phyloP scores from a whole-genome alignment of 2,329 filamentous ascomycete species.

The Aspergillus brunneoviolaceus region DNA sequence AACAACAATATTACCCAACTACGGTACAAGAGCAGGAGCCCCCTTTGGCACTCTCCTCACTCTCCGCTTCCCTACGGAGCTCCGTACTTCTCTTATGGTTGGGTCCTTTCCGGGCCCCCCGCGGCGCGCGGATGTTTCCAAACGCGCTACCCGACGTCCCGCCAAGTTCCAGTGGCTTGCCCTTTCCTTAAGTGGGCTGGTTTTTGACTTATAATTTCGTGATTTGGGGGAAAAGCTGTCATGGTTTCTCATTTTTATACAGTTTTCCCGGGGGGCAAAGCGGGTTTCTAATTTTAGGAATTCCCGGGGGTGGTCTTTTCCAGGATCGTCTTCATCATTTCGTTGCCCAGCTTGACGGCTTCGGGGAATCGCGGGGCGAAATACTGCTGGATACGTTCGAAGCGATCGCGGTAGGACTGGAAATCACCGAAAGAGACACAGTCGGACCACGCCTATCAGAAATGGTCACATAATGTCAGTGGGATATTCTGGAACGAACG shows the following conservation, averaged over 20 bases:
- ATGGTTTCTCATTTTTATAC: background rate
- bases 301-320: conserved; percentile 61
- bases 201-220: background rate
- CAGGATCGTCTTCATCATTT: conserved; percentile 95
- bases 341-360: conserved; percentile 83
- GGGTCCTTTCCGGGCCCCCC: background rate
- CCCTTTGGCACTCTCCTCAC: too few relatives aligned
- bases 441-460: conserved; percentile 77
- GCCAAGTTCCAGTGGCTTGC: background rate
- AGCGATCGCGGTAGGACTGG: conserved; percentile 86
- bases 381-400: conserved; percentile 84
- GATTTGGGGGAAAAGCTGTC: too few relatives aligned
- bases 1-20: too few relatives aligned
- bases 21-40: too few relatives aligned
- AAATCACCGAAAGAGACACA: conserved; percentile 90
- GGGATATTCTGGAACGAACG: background rate
- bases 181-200: background rate
- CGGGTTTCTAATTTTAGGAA: background rate
- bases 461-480: conserved; percentile 10
- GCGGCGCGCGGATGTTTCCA: background rate
- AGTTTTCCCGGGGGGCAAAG: background rate
- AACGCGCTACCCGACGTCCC: background rate
- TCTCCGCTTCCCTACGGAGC: background rate
- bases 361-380: conserved; percentile 88
- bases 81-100: background rate